These are phyloP conservation scores for Aspergillus olivimuriae DNA, from an alignment of 495 filamentous ascomycete species.

Conservation along the genomic window DNA sequence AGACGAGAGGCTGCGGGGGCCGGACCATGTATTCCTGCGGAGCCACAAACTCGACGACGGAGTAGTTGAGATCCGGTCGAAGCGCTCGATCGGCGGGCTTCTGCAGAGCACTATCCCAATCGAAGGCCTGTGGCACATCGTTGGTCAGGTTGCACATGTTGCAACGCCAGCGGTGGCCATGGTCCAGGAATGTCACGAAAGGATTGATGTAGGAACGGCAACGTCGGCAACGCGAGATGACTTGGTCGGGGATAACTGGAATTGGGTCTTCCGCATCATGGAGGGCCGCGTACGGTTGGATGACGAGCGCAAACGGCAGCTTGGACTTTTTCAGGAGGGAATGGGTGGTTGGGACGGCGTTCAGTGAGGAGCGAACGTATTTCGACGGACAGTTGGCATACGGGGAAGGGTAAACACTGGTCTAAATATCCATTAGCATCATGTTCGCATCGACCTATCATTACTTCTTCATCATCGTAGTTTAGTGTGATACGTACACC, in stretches of 20 bases:
- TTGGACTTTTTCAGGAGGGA: conserved; percentile 93
- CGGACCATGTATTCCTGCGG: conserved; percentile 99
- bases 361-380: conserved; percentile 92
- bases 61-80: conserved; percentile 83
- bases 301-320: conserved; percentile 89
- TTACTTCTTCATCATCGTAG: no score
- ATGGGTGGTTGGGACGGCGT: conserved; percentile 85
- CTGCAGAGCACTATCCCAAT: conserved; percentile 90
- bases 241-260: conserved; percentile 90
- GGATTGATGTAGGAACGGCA: conserved; percentile 98
- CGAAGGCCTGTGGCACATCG: conserved; percentile 96
- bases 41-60: conserved; percentile 93
- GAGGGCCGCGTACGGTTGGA: conserved; percentile 88
- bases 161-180: conserved; percentile 96
- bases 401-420: conserved; percentile 86
- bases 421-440: conserved; percentile 41
- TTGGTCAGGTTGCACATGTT: conserved; percentile 99
- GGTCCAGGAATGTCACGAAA: conserved; percentile 91
- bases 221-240: conserved; percentile 91
- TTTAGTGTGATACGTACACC: conserved; percentile 58
- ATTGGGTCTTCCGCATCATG: conserved; percentile 89
- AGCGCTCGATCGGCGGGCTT: conserved; percentile 86
- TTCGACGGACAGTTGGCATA: conserved; percentile 88
- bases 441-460: background rate
- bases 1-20: conserved; percentile 94